Base-by-base conservation (phyloP, 1,284 basidiomycete genomes). In the Pascua guehoae region DNA sequence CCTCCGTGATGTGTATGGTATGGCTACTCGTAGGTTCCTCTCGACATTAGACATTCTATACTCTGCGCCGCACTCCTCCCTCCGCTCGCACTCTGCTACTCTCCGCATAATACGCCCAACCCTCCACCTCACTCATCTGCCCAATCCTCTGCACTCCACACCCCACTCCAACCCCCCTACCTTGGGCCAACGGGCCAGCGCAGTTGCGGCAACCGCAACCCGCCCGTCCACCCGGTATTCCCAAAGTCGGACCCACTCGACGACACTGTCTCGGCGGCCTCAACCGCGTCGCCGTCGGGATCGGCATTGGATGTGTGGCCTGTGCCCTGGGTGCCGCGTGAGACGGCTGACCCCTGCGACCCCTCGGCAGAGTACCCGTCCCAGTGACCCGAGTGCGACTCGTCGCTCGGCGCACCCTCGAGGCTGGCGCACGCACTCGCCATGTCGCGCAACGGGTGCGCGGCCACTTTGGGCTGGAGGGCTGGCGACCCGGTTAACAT, bases 181-280 rank as follows among this genome's bases (percentile, higher is more conserved):
- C 24, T 32, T 7, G 24, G 24, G 24, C 24, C 24, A 32, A 32
- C 24, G 24, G 24, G 24, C 24, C 24, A 32, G 24, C 44, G 44
- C 32, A 49, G 16, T 5, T 36, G 53, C 3, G 54, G 54, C 37
- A 55, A 40, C 15, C 54, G 41, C 54, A 48, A 15, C 12, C 54
- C 53, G 36, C 47, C 48, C 8, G 43, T 47, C 54, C 54, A 55
- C 39, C 48, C 48, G 2, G 48, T 46, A 24, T 15, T 55, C n/a
- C 54, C 54, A 14, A 55, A 55, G 16, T 50, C 48, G 15, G 54
- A 50, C n/a, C 48, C 54, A 7, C 24, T 32, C 37, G 47, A 44
- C 17, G 48, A 41, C 17, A 49, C 38, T 1, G 8, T n/a, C 39
- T 55, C 53, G 9, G 41, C 48, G 46, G 15, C 32, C 39, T 18